A percentile compares a stretch with the other conserved stretches of the same genome.
phyloP scores from a whole-genome alignment of 1,284 basidiomycete species.

The Anthracocystis setariae region DNA sequence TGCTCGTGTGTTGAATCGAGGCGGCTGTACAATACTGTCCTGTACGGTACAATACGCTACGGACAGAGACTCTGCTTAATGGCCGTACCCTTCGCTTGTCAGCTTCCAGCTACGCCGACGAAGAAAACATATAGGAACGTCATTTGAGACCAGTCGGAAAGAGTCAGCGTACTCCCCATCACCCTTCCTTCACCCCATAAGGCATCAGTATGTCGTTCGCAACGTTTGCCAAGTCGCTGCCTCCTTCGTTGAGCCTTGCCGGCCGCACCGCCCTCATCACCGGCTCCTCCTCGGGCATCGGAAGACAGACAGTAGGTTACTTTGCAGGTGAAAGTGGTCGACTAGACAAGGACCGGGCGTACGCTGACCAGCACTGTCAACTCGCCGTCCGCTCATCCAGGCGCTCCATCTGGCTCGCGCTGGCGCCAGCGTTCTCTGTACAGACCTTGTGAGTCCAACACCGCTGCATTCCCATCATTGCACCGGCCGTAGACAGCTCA shows the following conservation, averaged over 20 bases:
- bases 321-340: too few relatives aligned
- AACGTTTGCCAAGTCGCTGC: slow-evolving; percentile 42
- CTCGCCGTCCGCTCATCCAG: neutral
- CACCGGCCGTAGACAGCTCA: neutral
- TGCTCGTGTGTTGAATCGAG: too few relatives aligned
- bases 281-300: slow-evolving; percentile 45
- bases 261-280: slow-evolving; percentile 45
- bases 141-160: too few relatives aligned
- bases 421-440: slow-evolving; percentile 42
- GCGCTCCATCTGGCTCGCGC: slow-evolving; percentile 26
- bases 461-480: neutral
- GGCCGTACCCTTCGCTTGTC: too few relatives aligned
- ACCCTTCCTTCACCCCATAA: neutral
- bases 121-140: neutral
- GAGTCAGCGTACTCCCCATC: neutral
- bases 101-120: neutral
- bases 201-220: slow-evolving; percentile 39
- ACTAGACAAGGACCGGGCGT: neutral
- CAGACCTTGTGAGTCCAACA: slow-evolving; percentile 19
- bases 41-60: too few relatives aligned
- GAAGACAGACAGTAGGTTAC: slow-evolving; percentile 16
- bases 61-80: too few relatives aligned
- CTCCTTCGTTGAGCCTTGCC: slow-evolving; percentile 41
- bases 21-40: too few relatives aligned
- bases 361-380: neutral